phyloP scores from a whole-genome alignment of 1,284 basidiomycete genomes.

The Cutaneotrichosporon sp. region DNA sequence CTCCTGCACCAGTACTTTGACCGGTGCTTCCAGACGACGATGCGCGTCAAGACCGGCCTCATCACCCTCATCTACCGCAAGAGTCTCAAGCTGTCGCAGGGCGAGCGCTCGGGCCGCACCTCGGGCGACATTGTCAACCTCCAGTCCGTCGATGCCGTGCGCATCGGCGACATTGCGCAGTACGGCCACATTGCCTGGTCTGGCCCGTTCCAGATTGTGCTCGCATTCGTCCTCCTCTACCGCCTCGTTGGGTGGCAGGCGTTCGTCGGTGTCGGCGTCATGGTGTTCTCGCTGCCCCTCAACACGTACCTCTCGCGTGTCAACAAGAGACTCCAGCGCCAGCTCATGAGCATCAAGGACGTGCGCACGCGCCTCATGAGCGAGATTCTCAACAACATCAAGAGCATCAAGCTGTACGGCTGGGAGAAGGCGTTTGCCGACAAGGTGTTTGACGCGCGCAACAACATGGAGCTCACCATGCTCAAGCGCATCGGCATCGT shows the following conservation, averaged over 20 bases:
- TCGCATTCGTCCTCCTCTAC: constrained; percentile 89
- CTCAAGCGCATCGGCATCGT: constrained; percentile 76
- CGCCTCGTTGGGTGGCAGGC: constrained; percentile 87
- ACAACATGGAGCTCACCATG: constrained; percentile 79
- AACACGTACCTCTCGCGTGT: constrained; percentile 75
- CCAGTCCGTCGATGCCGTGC: constrained; percentile 78
- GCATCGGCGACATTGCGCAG: constrained; percentile 83
- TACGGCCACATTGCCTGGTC: constrained; percentile 63
- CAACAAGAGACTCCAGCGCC: constrained; percentile 76
- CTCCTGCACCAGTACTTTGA: constrained; percentile 77
- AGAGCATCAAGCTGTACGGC: constrained; percentile 63
- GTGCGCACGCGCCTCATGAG: constrained; percentile 58
- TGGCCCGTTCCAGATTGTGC: constrained; percentile 64
- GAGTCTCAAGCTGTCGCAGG: constrained; percentile 78
- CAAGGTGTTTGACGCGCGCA: constrained; percentile 72
- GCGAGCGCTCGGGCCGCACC: constrained; percentile 70
- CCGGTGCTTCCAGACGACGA: constrained; percentile 61
- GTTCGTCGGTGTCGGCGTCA: constrained; percentile 88
- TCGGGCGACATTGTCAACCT: constrained; percentile 93
- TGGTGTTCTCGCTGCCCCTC: constrained; percentile 75
- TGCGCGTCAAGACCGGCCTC: constrained; percentile 87
- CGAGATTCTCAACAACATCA: constrained; percentile 79
- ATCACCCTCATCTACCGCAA: constrained; percentile 85
- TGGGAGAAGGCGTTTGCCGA: constrained; percentile 81
- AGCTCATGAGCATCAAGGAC: constrained; percentile 87